phyloP scores from a whole-genome alignment of 2,329 filamentous ascomycete species.

The Penicillium sp. region DNA sequence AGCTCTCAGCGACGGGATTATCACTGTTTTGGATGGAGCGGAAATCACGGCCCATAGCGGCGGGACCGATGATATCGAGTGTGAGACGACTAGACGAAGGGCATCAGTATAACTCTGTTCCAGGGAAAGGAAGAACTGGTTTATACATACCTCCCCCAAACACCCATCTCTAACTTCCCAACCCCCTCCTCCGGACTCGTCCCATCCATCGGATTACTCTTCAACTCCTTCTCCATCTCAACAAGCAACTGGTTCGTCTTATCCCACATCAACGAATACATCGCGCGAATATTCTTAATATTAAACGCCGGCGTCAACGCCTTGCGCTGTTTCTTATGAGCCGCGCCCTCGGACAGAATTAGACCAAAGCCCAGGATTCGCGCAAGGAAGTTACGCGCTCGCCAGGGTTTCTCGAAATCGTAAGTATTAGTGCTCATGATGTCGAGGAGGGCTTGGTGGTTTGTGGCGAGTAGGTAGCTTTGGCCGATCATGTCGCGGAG shows the following conservation, averaged over 20 bases:
- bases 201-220: conserved; percentile 37
- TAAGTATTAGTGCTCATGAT: conserved; percentile 60
- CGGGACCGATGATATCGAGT: conserved; percentile 64
- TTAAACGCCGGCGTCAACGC: conserved; percentile 47
- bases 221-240: conserved; percentile 42
- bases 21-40: conserved; percentile 56
- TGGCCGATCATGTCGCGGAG: conserved; percentile 57
- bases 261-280: conserved; percentile 47
- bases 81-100: conserved; percentile 53
- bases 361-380: conserved; percentile 59
- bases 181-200: conserved; percentile 26
- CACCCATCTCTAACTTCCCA: conserved; percentile 45
- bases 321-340: conserved; percentile 55
- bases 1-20: conserved; percentile 60
- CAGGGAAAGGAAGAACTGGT: not conserved
- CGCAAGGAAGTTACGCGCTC: conserved; percentile 52
- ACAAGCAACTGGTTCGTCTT: conserved; percentile 44
- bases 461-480: conserved; percentile 40
- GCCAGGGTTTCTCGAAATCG: conserved; percentile 60
- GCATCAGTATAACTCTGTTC: not conserved
- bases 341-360: conserved; percentile 57
- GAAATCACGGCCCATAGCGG: conserved; percentile 64
- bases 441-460: conserved; percentile 54
- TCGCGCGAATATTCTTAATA: conserved; percentile 44
- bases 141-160: conserved; percentile 40